Evolutionary conservation across 2,329 filamentous ascomycete genomes (phyloP).

Genomic region (Clonostachys chloroleuca): DNA sequence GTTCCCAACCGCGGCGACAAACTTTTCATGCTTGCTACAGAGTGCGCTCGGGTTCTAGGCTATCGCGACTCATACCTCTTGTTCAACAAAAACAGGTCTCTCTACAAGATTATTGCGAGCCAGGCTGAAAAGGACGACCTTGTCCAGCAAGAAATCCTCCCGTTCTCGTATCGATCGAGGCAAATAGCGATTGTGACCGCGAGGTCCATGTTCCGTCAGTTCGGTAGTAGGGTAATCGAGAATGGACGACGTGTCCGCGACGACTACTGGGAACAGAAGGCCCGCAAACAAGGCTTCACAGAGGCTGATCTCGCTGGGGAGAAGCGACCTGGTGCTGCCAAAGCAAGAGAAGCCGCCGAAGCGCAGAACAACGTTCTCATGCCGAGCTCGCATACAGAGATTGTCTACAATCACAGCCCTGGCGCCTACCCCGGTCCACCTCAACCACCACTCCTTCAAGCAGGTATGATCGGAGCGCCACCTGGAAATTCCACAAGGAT

Average conservation of each 20-base stretch:
- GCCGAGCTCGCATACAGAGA: constrained; percentile 72
- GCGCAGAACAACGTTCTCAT: constrained; percentile 60
- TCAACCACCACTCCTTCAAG: constrained; percentile 65
- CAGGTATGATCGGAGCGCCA: constrained; percentile 64
- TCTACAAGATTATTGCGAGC: constrained; percentile 96
- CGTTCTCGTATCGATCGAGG: constrained; percentile 95
- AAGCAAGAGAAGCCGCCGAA: constrained; percentile 77
- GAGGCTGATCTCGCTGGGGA: constrained; percentile 94
- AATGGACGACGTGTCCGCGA: constrained; percentile 89
- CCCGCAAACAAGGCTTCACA: constrained; percentile 94
- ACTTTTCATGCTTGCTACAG: constrained; percentile 97
- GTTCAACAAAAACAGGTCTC: constrained; percentile 96
- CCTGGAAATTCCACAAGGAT: constrained; percentile 66
- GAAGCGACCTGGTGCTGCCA: constrained; percentile 88
- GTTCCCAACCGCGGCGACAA: constrained; percentile 89
- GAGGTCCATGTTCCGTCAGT: constrained; percentile 97
- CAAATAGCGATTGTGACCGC: constrained; percentile 98
- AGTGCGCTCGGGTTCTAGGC: constrained; percentile 88
- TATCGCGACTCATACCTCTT: constrained; percentile 97
- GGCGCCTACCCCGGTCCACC: constrained; percentile 61
- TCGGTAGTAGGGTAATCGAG: constrained; percentile 88
- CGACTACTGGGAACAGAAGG: constrained; percentile 98
- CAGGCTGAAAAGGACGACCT: constrained; percentile 96
- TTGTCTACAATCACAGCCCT: constrained; percentile 78
- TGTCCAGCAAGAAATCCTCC: constrained; percentile 89